Base-by-base conservation (phyloP, 345 rosid genomes). In the Lumnitzera littorea region DNA sequence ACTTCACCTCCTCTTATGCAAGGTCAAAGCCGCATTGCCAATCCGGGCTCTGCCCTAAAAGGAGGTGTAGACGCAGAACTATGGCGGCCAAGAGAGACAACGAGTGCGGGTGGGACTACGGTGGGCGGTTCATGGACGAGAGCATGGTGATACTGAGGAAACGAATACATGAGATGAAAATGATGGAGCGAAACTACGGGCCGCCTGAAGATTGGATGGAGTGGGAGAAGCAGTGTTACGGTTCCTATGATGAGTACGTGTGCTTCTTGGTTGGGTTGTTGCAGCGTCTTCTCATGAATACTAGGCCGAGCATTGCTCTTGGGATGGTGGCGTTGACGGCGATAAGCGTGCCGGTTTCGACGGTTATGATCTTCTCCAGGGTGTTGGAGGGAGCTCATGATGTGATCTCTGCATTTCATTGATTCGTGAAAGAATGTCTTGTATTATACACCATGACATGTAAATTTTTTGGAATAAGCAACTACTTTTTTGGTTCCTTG, bases 261-360 rank as follows among this genome's bases (percentile, higher is more conserved):
- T 80, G 70, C 23, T 56, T 66, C 51, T 63, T 52, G 0, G 55
- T 74, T 0, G 83, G 82, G 11, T 48, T 70, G 12, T 43, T 83
- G 66, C 88, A 80, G 61, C 57, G 70, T 2, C 66, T 36, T 15
- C 56, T 83, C n/a, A 74, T 83, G 80, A 76, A 73, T 52, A 57
- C 62, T 1, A 74, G 89, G 61, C 82, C 89, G 0, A 55, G 74
- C 61, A 63, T 83, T 58, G 88, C 76, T 57, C 55, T 80, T 20
- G 82, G 68, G 16, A 57, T 69, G 62, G 14, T 75, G 15, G 65
- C 63, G 25, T 16, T 76, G 43, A 24, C 71, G 11, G 54, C 61
- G 24, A 12, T 67, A 29, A 70, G 72, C 24, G 20, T 77, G 14
- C 70, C 77, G 3, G 46, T 70, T n/a, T 56, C 77, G 3, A 51